Evolutionary conservation across 2,329 filamentous ascomycete genomes (phyloP).

Genomic region (Talaromyces piceae): DNA sequence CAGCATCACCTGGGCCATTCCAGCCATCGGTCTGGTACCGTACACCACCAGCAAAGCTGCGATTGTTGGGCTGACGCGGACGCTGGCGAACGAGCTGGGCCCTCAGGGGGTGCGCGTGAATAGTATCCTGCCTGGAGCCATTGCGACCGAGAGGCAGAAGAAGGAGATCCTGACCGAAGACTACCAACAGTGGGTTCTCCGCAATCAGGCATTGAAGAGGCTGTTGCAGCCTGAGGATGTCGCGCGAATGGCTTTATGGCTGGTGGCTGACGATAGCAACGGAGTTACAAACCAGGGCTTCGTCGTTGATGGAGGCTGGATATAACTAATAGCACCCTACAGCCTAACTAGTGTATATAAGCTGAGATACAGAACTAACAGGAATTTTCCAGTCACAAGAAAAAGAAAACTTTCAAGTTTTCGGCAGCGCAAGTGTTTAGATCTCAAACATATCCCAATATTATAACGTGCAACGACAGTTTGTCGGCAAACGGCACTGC

Average conservation of each 20-base stretch:
- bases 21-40: constrained; percentile 23
- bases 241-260: constrained; percentile 40
- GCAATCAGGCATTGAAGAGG: constrained; percentile 38
- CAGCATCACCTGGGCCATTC: constrained; percentile 33
- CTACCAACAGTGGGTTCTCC: constrained; percentile 28
- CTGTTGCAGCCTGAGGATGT: constrained; percentile 36
- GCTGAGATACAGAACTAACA: no score
- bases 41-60: constrained; percentile 37
- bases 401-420: no score
- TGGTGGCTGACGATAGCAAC: constrained; percentile 42
- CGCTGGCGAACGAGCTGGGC: constrained; percentile 33
- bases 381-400: no score
- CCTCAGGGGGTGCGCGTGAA: constrained; percentile 37
- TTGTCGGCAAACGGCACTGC: no score
- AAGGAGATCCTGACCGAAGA: constrained; percentile 39
- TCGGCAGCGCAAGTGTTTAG: no score
- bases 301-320: constrained; percentile 27
- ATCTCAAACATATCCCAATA: neutral
- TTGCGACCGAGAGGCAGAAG: constrained; percentile 41
- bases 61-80: constrained; percentile 33
- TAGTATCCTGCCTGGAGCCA: constrained; percentile 44
- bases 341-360: no score
- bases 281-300: constrained; percentile 40
- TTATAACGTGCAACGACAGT: neutral
- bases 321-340: neutral